Evolutionary conservation across 257 asterid species (phyloP).

Genomic region (Jasminum sambac): DNA sequence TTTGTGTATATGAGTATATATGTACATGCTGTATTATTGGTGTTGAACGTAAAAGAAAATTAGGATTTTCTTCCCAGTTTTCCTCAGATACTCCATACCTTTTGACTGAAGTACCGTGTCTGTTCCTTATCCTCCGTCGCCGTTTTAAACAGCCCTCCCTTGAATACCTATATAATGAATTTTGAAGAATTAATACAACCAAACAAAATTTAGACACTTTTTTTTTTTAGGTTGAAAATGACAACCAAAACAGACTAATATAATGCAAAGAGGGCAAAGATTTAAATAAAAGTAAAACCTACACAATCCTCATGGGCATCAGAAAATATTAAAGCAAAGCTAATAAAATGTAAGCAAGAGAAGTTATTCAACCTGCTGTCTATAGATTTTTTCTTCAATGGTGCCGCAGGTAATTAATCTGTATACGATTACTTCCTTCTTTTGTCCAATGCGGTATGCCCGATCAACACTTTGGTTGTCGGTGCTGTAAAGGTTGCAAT

Average conservation of each 20-base stretch:
- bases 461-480: conserved; percentile 97
- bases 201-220: conserved; percentile 4
- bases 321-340: not conserved
- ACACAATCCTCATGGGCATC: not conserved
- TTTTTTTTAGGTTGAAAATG: not conserved
- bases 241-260: not conserved
- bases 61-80: too few relatives aligned
- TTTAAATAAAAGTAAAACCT: conserved; percentile 10
- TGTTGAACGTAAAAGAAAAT: too few relatives aligned
- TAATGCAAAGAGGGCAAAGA: conserved; percentile 10
- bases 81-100: too few relatives aligned
- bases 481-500: conserved; percentile 59
- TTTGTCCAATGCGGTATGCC: conserved; percentile 95
- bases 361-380: conserved; percentile 67
- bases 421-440: conserved; percentile 87
- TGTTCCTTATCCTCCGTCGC: conserved; percentile 98
- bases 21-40: too few relatives aligned
- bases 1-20: too few relatives aligned
- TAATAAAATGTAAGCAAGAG: not conserved
- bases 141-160: conserved; percentile 94
- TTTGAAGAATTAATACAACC: not conserved
- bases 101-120: conserved; percentile 87
- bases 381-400: conserved; percentile 90
- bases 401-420: conserved; percentile 91
- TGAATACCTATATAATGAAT: conserved; percentile 63